These are phyloP conservation scores for Mycosphaerella sp. DNA, from an alignment of 2,329 filamentous ascomycete species.

Conservation along the genomic window DNA sequence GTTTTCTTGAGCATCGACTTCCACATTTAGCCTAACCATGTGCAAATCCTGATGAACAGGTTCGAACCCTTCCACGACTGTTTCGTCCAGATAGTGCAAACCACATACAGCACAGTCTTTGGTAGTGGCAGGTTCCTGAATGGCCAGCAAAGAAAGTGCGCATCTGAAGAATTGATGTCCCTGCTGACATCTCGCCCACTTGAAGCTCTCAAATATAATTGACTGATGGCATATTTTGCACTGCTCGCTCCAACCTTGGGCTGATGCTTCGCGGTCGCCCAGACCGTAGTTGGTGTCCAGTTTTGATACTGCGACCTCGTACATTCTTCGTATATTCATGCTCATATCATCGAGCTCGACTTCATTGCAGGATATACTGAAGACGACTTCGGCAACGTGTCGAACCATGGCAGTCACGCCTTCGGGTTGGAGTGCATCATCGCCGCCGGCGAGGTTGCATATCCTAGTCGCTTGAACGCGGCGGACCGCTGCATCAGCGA, in stretches of 20 bases:
- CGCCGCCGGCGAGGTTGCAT: neutral
- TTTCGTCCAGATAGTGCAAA: conserved; percentile 45
- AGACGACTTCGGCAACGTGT: conserved; percentile 1
- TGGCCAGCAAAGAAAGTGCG: conserved; percentile 49
- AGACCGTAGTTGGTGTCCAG: conserved; percentile 4
- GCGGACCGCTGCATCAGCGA: conserved; percentile 2
- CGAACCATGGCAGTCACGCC: neutral
- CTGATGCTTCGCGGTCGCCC: conserved; percentile 6
- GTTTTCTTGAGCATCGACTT: conserved; percentile 9
- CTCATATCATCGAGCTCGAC: conserved; percentile 9
- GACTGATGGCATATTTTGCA: conserved; percentile 48
- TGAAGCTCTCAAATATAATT: conserved; percentile 45
- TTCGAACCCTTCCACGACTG: conserved; percentile 21
- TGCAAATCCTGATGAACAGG: conserved; percentile 11
- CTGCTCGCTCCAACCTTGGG: conserved; percentile 37
- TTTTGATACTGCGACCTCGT: conserved; percentile 12
- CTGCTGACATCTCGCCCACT: conserved; percentile 44
- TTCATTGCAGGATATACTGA: neutral
- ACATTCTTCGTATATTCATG: conserved; percentile 7
- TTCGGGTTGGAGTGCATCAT: neutral
- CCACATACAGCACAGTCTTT: conserved; percentile 51
- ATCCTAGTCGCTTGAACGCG: conserved; percentile 4
- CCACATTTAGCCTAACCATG: conserved; percentile 8
- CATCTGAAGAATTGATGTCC: conserved; percentile 53
- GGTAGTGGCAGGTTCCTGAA: conserved; percentile 49